Base-by-base conservation (phyloP, 352 stramenopile species). In the Pythium folliculosum region DNA sequence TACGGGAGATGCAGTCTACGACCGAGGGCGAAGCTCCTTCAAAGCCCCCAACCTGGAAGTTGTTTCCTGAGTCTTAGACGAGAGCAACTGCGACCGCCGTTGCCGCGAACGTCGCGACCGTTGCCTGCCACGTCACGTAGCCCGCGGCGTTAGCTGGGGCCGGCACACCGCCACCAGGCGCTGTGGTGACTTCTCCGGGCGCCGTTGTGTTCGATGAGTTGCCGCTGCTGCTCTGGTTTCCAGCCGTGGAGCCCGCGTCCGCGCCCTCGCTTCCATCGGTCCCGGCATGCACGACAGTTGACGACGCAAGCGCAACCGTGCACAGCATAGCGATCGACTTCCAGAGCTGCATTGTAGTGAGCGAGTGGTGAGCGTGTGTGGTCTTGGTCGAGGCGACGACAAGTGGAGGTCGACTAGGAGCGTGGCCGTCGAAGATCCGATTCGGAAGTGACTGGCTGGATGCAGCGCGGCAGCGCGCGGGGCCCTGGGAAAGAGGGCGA, bases 91-190 rank as follows among this genome's bases (percentile, higher is more conserved):
- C 58, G 23, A 67, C 37, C 5, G 62, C 69, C 9, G 63, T 60
- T 19, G 62, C 67, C 22, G 61, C 63, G 37, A 67, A 43, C 21
- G 54, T 52, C 3, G 38, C 51, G 38, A 70, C 47, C 1, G 67
- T 63, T 38, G 52, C 40, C 60, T 72, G 49, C 66, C 67, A 74
- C 49, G 69, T 63, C 10, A 62, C 50, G 6, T 16, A 25, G 0
- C 12, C 22, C 19, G 61, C 37, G 1, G 8, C 16, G 21, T 16
- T 55, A 1, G 37, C 60, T 6, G 69, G 58, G 3, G 58, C 32
- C n/a, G 61, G 68, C 27, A 68, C 68, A 7, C 49, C 56, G 25
- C 25, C 48, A 9, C 30, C 30, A 50, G 25, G 56, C 32, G 43
- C 43, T 22, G 5, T 40, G 40, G n/a, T 38, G 35, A 44, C 27